phyloP scores from a whole-genome alignment of 805 yeast species.

The Clavispora fructus region DNA sequence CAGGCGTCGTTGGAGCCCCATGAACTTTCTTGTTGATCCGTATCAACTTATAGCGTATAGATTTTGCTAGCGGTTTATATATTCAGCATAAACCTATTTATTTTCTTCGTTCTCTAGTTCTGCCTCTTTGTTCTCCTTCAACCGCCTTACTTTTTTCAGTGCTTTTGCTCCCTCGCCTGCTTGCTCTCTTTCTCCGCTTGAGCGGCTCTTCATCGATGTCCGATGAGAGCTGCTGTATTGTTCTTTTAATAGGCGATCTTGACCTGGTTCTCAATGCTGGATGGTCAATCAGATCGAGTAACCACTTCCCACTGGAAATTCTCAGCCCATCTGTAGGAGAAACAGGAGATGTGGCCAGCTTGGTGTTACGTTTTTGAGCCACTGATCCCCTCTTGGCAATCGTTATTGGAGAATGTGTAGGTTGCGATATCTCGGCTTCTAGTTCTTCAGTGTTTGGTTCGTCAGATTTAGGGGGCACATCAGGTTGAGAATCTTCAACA shows the following conservation, averaged over 20 bases:
- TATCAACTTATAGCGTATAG: not conserved
- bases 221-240: constrained; percentile 14
- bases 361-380: not conserved
- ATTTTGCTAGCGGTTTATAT: constrained; percentile 2
- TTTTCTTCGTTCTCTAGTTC: constrained; percentile 1
- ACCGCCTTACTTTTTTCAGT: constrained; percentile 1
- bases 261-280: constrained; percentile 16
- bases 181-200: constrained; percentile 3
- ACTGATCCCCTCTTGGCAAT: not conserved
- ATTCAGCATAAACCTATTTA: constrained; percentile 6
- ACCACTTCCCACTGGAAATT: constrained; percentile 5
- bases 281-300: constrained; percentile 8
- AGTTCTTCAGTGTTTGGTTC: not conserved
- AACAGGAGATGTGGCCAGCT: not conserved
- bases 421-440: too few relatives aligned
- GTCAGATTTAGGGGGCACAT: not conserved
- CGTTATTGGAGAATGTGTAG: not conserved
- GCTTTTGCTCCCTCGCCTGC: constrained; percentile 2
- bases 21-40: too few relatives aligned
- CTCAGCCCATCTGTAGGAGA: not conserved
- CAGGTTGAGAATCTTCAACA: not conserved
- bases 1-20: not conserved
- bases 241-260: constrained; percentile 14
- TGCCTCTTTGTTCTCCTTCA: not conserved
- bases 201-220: constrained; percentile 12